Evolutionary conservation across 2,329 filamentous ascomycete genomes (phyloP).

Genomic region (Zasmidium cellare): DNA sequence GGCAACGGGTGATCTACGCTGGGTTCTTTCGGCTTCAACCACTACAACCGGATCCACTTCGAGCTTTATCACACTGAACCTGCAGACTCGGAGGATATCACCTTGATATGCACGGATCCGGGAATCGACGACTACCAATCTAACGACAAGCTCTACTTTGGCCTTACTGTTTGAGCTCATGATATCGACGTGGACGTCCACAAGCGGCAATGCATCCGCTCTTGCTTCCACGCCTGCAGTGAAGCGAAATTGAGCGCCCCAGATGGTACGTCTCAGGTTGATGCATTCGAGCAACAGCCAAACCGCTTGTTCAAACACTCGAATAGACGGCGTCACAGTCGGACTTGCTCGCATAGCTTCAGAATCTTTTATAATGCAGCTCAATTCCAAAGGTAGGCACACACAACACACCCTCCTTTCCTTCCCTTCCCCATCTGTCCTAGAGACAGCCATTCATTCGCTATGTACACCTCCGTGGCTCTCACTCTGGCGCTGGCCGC

Average conservation of each 20-base stretch:
- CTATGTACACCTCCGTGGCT: constrained; percentile 43
- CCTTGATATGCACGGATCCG: background rate
- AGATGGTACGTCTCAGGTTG: background rate
- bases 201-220: background rate
- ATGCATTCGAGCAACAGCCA: background rate
- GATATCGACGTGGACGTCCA: background rate
- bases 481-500: constrained; percentile 56
- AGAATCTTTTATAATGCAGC: too few relatives aligned
- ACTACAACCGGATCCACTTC: background rate
- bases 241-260: background rate
- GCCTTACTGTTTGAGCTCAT: background rate
- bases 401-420: background rate
- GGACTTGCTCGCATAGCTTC: background rate
- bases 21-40: background rate
- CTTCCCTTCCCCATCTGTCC: background rate
- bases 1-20: background rate
- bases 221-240: background rate
- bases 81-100: background rate
- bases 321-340: background rate
- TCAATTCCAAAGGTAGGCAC: background rate
- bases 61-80: background rate
- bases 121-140: too few relatives aligned
- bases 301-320: background rate
- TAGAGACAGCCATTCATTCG: background rate
- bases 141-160: too few relatives aligned